These are phyloP conservation scores for Chenopodium quinoa DNA, from an alignment of 148 eudicot species.

Conservation along the genomic window DNA sequence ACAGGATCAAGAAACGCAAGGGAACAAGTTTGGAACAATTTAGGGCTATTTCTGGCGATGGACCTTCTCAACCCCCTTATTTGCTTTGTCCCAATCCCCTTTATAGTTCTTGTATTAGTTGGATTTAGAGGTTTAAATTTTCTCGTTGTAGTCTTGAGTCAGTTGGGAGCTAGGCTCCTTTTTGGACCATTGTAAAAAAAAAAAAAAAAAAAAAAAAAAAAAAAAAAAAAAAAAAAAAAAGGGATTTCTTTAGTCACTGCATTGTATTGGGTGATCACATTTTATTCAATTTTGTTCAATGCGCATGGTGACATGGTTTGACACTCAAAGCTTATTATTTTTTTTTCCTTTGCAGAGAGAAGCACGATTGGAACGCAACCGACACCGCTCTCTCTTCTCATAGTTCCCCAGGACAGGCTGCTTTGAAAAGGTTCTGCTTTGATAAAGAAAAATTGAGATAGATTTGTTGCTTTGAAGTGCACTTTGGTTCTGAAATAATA, in stretches of 20 bases:
- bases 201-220: too few relatives aligned
- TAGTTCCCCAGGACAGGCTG: constrained; percentile 28
- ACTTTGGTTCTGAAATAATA: neutral
- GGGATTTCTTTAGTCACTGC: neutral
- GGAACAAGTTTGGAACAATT: too few relatives aligned
- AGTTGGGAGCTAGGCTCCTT: too few relatives aligned
- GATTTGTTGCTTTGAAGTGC: constrained; percentile 2
- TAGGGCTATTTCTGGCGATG: too few relatives aligned
- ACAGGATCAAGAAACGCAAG: too few relatives aligned
- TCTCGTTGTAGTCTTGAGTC: too few relatives aligned
- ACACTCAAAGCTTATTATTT: neutral
- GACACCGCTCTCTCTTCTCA: constrained; percentile 63
- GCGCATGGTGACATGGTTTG: neutral
- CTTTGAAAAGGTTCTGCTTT: constrained; percentile 9
- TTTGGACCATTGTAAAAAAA: too few relatives aligned
- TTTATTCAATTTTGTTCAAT: neutral
- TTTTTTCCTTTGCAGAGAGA: constrained; percentile 53
- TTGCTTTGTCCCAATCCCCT: too few relatives aligned
- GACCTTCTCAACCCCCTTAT: too few relatives aligned
- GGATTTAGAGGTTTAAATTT: too few relatives aligned
- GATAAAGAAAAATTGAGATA: neutral
- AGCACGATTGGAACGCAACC: constrained; percentile 79
- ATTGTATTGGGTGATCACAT: neutral
- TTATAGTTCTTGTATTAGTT: too few relatives aligned
- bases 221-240: too few relatives aligned